Percentiles rank a stretch among this genome's conserved stretches.
These are phyloP conservation scores for Agastache rugosa DNA, from an alignment of 257 asterid genomes.

Conservation along the genomic window DNA sequence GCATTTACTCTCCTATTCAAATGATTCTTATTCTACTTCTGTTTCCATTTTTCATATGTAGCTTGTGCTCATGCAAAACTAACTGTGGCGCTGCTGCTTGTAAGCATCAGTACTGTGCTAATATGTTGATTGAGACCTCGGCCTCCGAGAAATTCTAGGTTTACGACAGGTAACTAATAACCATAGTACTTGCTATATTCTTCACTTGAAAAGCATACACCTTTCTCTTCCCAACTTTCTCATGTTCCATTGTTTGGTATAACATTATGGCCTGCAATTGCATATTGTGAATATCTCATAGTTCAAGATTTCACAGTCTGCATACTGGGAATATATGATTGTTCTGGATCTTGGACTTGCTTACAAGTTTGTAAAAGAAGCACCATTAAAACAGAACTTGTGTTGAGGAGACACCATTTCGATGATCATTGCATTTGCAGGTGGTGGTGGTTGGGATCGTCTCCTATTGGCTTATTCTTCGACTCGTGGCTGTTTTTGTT, in stretches of 20 bases:
- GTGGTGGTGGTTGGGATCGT: too few species aligned
- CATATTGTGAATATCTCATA: not conserved
- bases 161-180: not conserved
- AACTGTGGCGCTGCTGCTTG: not conserved
- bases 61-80: not conserved
- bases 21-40: not conserved
- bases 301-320: not conserved
- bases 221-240: not conserved
- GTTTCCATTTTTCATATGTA: not conserved
- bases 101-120: not conserved
- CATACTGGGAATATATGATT: not conserved
- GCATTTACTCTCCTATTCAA: not conserved
- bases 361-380: not conserved
- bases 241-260: not conserved
- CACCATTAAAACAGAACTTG: not conserved
- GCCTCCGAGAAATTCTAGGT: not conserved
- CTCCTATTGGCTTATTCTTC: not conserved
- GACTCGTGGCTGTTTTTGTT: too few species aligned
- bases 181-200: not conserved
- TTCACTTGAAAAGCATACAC: not conserved
- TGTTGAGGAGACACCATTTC: not conserved
- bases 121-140: not conserved
- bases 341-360: not conserved
- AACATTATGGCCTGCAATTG: not conserved
- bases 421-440: not conserved